phyloP scores from a whole-genome alignment of 2,329 filamentous ascomycete species.

The Aspergillus uvarum region DNA sequence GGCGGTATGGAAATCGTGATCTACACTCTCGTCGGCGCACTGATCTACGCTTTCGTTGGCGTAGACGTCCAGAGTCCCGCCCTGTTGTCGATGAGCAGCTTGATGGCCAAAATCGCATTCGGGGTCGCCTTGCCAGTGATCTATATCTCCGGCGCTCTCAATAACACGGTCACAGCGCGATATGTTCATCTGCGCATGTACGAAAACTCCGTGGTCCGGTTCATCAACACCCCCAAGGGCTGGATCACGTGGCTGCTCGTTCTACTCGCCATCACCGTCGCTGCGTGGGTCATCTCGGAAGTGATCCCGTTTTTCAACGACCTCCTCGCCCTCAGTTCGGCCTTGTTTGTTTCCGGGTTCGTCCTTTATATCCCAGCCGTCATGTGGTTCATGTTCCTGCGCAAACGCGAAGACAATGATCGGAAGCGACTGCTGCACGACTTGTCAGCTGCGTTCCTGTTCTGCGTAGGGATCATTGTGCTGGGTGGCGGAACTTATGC shows the following conservation, averaged over 20 bases:
- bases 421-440: constrained; percentile 39
- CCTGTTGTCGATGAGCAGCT: constrained; percentile 23
- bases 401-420: constrained; percentile 19
- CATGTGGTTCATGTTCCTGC: constrained; percentile 28
- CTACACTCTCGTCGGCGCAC: constrained; percentile 12
- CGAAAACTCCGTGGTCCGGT: constrained; percentile 15
- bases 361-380: constrained; percentile 68
- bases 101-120: constrained; percentile 9
- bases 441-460: constrained; percentile 16
- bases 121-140: constrained; percentile 12
- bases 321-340: constrained; percentile 41
- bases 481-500: constrained; percentile 21
- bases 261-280: constrained; percentile 14
- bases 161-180: constrained; percentile 21
- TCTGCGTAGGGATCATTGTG: constrained; percentile 19
- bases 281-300: constrained; percentile 22
- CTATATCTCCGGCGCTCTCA: constrained; percentile 23
- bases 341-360: constrained; percentile 81
- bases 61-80: constrained; percentile 28
- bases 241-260: constrained; percentile 21
- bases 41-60: constrained; percentile 32
- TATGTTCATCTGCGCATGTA: constrained; percentile 23
- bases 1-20: constrained; percentile 12
- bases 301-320: constrained; percentile 23
- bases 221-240: constrained; percentile 21